A percentile compares a stretch with the other conserved stretches of the same genome.
Evolutionary conservation across 257 asterid genomes (phyloP).

Genomic region (Ajuga chamaepitys): DNA sequence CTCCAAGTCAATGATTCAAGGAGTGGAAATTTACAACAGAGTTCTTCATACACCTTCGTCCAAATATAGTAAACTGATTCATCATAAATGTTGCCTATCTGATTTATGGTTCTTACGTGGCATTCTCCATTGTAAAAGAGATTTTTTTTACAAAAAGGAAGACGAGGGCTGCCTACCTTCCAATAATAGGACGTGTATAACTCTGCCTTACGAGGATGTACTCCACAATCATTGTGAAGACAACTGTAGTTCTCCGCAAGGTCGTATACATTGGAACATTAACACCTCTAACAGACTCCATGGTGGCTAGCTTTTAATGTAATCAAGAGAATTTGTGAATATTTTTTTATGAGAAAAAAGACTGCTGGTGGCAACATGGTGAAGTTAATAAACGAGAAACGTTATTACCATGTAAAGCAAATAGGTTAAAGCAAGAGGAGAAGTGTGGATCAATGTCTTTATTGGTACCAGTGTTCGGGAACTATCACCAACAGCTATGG

Average conservation of each 20-base stretch:
- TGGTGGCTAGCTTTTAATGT: conserved; percentile 73
- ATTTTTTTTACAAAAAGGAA: neutral
- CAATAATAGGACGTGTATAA: conserved; percentile 59
- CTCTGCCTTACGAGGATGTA: conserved; percentile 70
- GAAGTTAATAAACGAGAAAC: conserved; percentile 8
- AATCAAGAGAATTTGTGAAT: conserved; percentile 29
- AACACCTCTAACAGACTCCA: conserved; percentile 99
- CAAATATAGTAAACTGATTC: neutral
- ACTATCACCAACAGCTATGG: conserved; percentile 35
- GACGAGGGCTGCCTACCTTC: conserved; percentile 56
- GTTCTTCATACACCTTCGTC: neutral
- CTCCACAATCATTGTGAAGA: conserved; percentile 91
- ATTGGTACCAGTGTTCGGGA: conserved; percentile 53
- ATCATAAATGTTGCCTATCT: neutral
- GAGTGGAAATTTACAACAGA: neutral
- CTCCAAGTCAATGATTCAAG: neutral
- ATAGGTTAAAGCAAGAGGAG: conserved; percentile 81
- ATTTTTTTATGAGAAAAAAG: neutral
- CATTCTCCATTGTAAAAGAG: neutral
- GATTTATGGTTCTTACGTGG: neutral
- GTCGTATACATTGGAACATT: conserved; percentile 99
- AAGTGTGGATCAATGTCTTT: conserved; percentile 54
- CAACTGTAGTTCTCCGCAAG: conserved; percentile 94
- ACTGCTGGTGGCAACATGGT: neutral
- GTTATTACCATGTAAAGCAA: conserved; percentile 89